Evolutionary conservation across 768 basidiomycete genomes (phyloP).

Genomic region (Auriculariales sp.): DNA sequence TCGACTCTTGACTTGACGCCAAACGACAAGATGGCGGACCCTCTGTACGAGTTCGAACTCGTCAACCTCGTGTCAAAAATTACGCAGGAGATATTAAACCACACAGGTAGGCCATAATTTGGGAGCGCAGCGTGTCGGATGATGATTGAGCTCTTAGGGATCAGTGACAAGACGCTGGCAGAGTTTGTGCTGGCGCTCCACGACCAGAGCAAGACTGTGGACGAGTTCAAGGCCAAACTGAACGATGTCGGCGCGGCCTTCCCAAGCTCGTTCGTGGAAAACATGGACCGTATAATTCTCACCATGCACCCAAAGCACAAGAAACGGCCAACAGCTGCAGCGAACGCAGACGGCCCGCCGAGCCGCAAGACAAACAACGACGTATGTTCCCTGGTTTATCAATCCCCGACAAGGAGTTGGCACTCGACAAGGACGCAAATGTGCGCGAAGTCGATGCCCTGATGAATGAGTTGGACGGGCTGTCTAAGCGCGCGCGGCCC

Average conservation of each 20-base stretch:
- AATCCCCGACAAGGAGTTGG: slow-evolving; percentile 56
- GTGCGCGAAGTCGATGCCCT: slow-evolving; percentile 59
- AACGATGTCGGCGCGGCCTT: slow-evolving; percentile 67
- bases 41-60: slow-evolving; percentile 85
- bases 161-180: slow-evolving; percentile 85
- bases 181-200: slow-evolving; percentile 92
- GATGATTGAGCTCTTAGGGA: slow-evolving; percentile 23
- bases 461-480: slow-evolving; percentile 78
- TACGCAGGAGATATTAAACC: slow-evolving; percentile 84
- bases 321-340: slow-evolving; percentile 28
- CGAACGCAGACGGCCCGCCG: slow-evolving; percentile 19
- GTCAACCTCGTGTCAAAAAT: slow-evolving; percentile 86
- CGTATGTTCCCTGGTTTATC: slow-evolving; percentile 87
- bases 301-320: slow-evolving; percentile 94
- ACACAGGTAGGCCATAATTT: slow-evolving; percentile 24
- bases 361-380: slow-evolving; percentile 46
- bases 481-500: slow-evolving; percentile 35
- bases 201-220: slow-evolving; percentile 62
- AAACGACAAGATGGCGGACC: slow-evolving; percentile 30
- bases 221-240: slow-evolving; percentile 71
- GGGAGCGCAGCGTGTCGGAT: not conserved
- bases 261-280: slow-evolving; percentile 81
- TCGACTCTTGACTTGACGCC: not conserved
- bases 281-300: slow-evolving; percentile 86
- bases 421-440: slow-evolving; percentile 24